Percentiles rank a stretch among this genome's conserved stretches.
These are phyloP conservation scores for Calycina marina DNA, from an alignment of 2,329 filamentous ascomycete species.

Conservation along the genomic window DNA sequence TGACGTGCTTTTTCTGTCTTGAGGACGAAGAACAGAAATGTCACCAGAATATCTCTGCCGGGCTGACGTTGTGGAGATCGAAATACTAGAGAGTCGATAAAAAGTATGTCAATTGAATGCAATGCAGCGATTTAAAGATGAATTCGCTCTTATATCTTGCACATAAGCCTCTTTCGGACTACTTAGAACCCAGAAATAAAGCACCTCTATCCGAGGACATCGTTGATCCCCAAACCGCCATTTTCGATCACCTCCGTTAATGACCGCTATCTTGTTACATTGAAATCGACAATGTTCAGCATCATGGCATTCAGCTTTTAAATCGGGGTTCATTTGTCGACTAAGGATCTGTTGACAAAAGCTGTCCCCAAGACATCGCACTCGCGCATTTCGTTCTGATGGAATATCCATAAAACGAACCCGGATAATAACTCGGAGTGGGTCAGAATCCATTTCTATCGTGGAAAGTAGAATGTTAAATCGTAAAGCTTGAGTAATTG, in stretches of 20 bases:
- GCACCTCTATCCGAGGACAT: constrained; percentile 4
- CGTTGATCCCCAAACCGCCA: constrained; percentile 2
- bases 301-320: constrained; percentile 1
- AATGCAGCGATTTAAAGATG: constrained; percentile 2
- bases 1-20: constrained; percentile 2
- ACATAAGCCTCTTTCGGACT: constrained; percentile 5
- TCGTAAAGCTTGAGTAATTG: neutral
- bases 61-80: constrained; percentile 3
- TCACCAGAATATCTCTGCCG: constrained; percentile 3
- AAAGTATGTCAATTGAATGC: constrained; percentile 3
- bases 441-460: constrained; percentile 1
- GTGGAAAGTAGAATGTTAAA: neutral
- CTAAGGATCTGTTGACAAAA: constrained; percentile 5
- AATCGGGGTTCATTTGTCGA: constrained; percentile 3
- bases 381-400: neutral
- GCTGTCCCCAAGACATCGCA: constrained; percentile 2
- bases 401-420: constrained; percentile 5
- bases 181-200: constrained; percentile 4
- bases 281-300: neutral
- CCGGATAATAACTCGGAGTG: constrained; percentile 7
- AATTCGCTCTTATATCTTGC: constrained; percentile 4
- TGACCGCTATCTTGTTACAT: constrained; percentile 1
- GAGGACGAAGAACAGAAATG: constrained; percentile 4
- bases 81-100: constrained; percentile 5
- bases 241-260: constrained; percentile 2